Conservation (phyloP, 805 yeast genomes). For the Candida ipomoeae region DNA sequence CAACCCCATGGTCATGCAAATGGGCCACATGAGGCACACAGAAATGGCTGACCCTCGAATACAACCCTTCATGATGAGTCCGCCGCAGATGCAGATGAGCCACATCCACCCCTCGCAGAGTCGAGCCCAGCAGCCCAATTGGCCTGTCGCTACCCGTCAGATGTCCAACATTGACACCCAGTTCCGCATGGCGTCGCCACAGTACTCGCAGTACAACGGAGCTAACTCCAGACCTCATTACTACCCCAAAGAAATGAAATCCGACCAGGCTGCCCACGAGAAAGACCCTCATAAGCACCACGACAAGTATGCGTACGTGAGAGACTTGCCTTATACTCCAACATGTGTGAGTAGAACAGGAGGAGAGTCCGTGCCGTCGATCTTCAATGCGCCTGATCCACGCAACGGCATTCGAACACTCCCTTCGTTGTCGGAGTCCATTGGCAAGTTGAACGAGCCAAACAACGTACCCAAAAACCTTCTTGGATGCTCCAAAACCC, state of each 20-base stretch:
- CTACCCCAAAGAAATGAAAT: not conserved
- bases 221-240: not conserved
- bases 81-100: not conserved
- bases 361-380: not conserved
- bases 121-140: not conserved
- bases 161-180: not conserved
- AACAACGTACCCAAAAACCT: not conserved
- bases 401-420: not conserved
- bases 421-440: slow-evolving; percentile 3
- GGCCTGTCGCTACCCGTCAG: not conserved
- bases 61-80: slow-evolving; percentile 1
- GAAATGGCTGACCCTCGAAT: not conserved
- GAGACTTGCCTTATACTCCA: not conserved
- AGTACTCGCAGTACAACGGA: not conserved
- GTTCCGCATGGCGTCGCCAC: not conserved
- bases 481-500: slow-evolving; percentile 2
- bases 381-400: not conserved
- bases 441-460: not conserved
- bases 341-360: not conserved
- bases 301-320: not conserved
- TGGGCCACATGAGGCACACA: not conserved
- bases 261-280: not conserved
- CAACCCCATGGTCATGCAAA: not conserved
- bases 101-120: not conserved
- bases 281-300: not conserved